These are phyloP conservation scores for carrot (Daucus carota) DNA, from an alignment of 129 eudicot genomes.

Conservation along the genomic window DNA sequence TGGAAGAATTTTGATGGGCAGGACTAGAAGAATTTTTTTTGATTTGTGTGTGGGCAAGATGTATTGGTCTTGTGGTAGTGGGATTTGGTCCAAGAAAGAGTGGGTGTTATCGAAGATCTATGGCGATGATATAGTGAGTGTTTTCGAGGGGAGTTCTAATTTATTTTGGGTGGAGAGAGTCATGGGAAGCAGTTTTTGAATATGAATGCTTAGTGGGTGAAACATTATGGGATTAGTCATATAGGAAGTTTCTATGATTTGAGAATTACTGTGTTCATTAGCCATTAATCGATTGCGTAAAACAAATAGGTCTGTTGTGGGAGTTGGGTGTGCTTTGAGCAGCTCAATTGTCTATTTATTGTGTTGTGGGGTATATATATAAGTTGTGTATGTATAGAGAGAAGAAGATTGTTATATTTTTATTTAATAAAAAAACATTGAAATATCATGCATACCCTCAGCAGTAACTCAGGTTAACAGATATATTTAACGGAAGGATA, in stretches of 20 bases:
- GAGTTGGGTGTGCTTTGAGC: slow-evolving; percentile 48
- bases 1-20: slow-evolving; percentile 24
- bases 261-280: slow-evolving; percentile 50
- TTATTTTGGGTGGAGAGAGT: slow-evolving; percentile 47
- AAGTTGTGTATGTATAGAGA: no score
- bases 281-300: slow-evolving; percentile 37
- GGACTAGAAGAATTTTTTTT: slow-evolving; percentile 40
- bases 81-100: slow-evolving; percentile 51
- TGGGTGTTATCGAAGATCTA: slow-evolving; percentile 44
- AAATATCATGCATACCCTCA: no score
- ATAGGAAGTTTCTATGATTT: slow-evolving; percentile 45
- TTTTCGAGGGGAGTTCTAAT: slow-evolving; percentile 44
- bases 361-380: no score
- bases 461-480: no score
- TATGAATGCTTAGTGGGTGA: slow-evolving; percentile 53
- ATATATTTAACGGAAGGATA: no score
- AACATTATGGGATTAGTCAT: slow-evolving; percentile 46
- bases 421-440: no score
- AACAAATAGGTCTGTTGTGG: slow-evolving; percentile 33
- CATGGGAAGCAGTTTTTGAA: slow-evolving; percentile 42
- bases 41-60: slow-evolving; percentile 46
- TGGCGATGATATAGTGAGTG: slow-evolving; percentile 34
- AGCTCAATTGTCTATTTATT: slow-evolving; percentile 38
- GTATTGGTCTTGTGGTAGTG: slow-evolving; percentile 44
- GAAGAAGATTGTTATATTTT: no score